These are phyloP conservation scores for Rutstroemia sp. DNA, from an alignment of 2,329 filamentous ascomycete genomes.

Conservation along the genomic window DNA sequence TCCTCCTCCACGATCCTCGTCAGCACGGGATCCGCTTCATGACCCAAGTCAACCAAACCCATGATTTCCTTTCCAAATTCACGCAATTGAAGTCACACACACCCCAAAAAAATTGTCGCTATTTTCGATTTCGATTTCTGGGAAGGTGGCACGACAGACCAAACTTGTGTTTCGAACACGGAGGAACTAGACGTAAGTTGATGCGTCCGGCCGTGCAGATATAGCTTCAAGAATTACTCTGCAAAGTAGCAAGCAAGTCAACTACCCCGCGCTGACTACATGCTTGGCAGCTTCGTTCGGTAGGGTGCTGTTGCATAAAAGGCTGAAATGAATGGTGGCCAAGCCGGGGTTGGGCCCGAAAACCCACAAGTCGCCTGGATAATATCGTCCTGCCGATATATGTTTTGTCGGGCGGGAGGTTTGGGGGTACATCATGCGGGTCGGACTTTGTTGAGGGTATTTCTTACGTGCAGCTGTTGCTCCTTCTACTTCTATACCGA, in stretches of 20 bases:
- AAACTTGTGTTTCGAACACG: neutral
- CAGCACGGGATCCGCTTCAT: constrained; percentile 31
- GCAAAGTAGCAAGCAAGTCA: neutral
- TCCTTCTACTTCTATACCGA: neutral
- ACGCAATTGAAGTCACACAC: neutral
- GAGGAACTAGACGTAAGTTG: constrained; percentile 6
- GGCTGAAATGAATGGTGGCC: neutral
- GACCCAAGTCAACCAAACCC: neutral
- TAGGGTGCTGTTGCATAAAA: neutral
- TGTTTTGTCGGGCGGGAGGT: too few relatives aligned
- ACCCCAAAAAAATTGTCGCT: too few relatives aligned
- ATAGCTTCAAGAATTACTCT: neutral
- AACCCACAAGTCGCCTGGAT: neutral
- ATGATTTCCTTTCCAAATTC: neutral
- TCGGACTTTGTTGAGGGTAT: neutral
- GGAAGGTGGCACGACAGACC: constrained; percentile 2
- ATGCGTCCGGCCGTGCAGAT: constrained; percentile 2
- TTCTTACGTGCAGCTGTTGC: neutral
- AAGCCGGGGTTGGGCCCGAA: neutral
- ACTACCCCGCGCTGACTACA: neutral
- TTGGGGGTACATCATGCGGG: neutral
- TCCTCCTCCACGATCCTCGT: constrained; percentile 35
- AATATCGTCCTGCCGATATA: neutral
- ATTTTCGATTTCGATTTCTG: neutral
- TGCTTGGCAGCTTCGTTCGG: neutral